Evolutionary conservation across 805 yeast species (phyloP).

Genomic region (Wickerhamomyces xylosicus): DNA sequence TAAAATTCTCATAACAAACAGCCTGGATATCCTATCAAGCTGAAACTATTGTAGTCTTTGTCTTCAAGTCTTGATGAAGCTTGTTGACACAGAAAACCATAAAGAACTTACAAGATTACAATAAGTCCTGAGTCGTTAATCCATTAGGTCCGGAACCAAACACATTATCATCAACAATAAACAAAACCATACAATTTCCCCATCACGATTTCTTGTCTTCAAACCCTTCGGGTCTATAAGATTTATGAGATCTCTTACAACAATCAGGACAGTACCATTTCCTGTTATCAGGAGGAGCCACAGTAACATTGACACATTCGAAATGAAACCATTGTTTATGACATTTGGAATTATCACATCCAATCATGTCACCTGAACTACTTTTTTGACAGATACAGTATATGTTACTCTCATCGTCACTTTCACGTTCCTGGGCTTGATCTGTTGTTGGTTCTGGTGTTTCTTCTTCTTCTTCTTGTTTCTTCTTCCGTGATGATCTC

Average conservation of each 20-base stretch:
- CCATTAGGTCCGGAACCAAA: too few relatives aligned
- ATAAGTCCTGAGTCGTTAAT: too few relatives aligned
- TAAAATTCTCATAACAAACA: background rate
- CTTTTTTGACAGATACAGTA: constrained; percentile 39
- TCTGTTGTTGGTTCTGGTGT: constrained; percentile 8
- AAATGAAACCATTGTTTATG: constrained; percentile 74
- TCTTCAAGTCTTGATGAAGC: too few relatives aligned
- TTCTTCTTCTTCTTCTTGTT: constrained; percentile 8
- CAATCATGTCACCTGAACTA: constrained; percentile 74
- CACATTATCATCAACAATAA: too few relatives aligned
- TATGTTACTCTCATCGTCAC: constrained; percentile 11
- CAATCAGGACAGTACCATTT: constrained; percentile 65
- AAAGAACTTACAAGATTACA: too few relatives aligned
- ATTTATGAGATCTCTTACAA: too few relatives aligned
- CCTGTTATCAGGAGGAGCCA: constrained; percentile 47
- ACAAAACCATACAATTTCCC: too few relatives aligned
- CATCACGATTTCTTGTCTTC: too few relatives aligned
- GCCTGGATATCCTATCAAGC: too few relatives aligned
- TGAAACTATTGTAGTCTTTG: too few relatives aligned
- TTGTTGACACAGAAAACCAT: too few relatives aligned
- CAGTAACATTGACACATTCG: constrained; percentile 57
- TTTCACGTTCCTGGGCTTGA: background rate
- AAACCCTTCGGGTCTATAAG: too few relatives aligned
- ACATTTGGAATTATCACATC: constrained; percentile 77
- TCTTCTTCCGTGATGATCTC: constrained; percentile 9